These are phyloP conservation scores for Aspergillus hortae DNA, from an alignment of 2,329 filamentous ascomycete genomes.

Conservation along the genomic window DNA sequence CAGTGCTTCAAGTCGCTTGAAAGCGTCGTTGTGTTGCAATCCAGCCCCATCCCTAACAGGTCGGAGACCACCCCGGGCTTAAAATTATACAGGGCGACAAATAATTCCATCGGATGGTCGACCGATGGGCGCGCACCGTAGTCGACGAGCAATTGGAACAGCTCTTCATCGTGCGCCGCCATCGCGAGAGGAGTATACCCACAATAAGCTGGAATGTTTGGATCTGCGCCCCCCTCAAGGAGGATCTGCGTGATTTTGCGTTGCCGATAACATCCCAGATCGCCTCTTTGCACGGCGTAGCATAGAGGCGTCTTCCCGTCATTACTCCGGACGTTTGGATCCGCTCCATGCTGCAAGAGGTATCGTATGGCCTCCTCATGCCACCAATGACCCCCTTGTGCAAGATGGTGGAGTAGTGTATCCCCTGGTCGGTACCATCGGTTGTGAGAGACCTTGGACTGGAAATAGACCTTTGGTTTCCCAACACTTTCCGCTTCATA, in stretches of 20 bases:
- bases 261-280: slow-evolving; percentile 11
- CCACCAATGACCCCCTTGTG: slow-evolving; percentile 19
- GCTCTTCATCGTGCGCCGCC: slow-evolving; percentile 7
- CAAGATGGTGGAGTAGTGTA: slow-evolving; percentile 16
- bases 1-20: slow-evolving; percentile 10
- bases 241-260: slow-evolving; percentile 9
- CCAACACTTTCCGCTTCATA: slow-evolving; percentile 4
- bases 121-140: not conserved
- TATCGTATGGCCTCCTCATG: slow-evolving; percentile 14
- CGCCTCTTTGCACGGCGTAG: not conserved
- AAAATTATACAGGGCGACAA: slow-evolving; percentile 6
- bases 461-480: slow-evolving; percentile 9
- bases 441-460: slow-evolving; percentile 3
- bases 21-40: slow-evolving; percentile 10
- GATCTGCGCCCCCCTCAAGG: slow-evolving; percentile 15
- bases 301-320: slow-evolving; percentile 1
- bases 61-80: slow-evolving; percentile 5
- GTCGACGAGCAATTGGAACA: slow-evolving; percentile 12
- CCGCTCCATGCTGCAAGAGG: slow-evolving; percentile 15
- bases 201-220: slow-evolving; percentile 13
- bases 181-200: slow-evolving; percentile 13
- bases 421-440: slow-evolving; percentile 13
- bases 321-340: slow-evolving; percentile 11
- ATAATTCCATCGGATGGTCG: slow-evolving; percentile 14
- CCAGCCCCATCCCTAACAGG: slow-evolving; percentile 9